These are phyloP conservation scores for Tilletia caries DNA, from an alignment of 1,284 basidiomycete genomes.

Conservation along the genomic window DNA sequence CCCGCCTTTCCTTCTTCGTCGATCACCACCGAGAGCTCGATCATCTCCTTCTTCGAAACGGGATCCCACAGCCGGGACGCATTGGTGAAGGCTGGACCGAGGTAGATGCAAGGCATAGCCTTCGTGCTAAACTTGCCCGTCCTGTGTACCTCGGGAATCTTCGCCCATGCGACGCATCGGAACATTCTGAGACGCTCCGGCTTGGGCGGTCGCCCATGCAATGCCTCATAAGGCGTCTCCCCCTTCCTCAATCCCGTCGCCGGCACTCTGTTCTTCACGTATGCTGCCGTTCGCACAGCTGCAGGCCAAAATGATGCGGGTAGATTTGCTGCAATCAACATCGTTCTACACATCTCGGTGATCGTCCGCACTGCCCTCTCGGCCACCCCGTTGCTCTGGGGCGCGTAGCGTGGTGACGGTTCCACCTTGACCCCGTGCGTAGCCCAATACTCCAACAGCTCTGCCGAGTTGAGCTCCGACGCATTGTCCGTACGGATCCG, in stretches of 20 bases:
- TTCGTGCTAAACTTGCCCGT: neutral
- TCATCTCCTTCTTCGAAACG: neutral
- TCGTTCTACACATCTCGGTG: neutral
- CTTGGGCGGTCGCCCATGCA: neutral
- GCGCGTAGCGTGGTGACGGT: neutral
- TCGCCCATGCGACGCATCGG: neutral
- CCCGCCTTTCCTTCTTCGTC: neutral
- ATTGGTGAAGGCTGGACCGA: neutral
- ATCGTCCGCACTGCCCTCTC: neutral
- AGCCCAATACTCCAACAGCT: neutral
- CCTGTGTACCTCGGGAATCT: no score
- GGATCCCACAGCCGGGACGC: neutral
- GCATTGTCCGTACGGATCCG: neutral
- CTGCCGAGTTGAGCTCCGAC: neutral
- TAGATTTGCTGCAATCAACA: neutral
- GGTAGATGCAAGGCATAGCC: neutral
- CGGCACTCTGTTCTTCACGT: neutral
- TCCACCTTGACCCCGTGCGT: neutral
- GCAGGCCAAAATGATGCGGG: neutral
- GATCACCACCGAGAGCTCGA: neutral
- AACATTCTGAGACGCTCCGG: neutral
- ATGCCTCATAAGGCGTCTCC: neutral
- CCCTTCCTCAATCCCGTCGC: neutral
- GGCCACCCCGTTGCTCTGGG: conserved; percentile 1
- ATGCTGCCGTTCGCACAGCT: neutral